Evolutionary conservation across 305 asterid genomes (phyloP).

Genomic region (Solanum hybrid): DNA sequence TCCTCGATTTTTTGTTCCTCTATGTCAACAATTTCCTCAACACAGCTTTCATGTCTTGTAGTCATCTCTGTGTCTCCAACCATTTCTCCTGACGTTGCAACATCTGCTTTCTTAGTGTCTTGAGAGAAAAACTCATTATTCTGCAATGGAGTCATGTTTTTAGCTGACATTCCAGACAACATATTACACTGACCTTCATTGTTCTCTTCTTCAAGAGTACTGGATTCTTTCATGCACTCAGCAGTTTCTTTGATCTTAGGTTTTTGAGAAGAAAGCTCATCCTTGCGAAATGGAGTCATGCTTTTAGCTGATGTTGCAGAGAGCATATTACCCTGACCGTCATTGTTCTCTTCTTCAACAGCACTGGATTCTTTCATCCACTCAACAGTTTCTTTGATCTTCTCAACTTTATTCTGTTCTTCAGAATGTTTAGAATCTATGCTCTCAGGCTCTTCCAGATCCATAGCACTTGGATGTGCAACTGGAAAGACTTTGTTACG

Average conservation of each 20-base stretch:
- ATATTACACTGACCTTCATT: slow-evolving; percentile 16
- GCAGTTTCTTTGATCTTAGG: slow-evolving; percentile 3
- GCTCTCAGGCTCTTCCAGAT: neutral
- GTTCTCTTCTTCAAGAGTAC: neutral
- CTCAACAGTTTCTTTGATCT: neutral
- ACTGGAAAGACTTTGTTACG: neutral
- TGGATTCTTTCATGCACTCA: neutral
- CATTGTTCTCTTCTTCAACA: neutral
- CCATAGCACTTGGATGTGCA: neutral
- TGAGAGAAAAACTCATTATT: slow-evolving; percentile 12
- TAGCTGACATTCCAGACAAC: slow-evolving; percentile 16
- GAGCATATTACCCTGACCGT: slow-evolving; percentile 20
- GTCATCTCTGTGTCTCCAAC: neutral
- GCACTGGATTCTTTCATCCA: neutral
- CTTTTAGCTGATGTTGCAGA: slow-evolving; percentile 14
- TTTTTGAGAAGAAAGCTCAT: slow-evolving; percentile 17
- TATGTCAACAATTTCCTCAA: neutral
- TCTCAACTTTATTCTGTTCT: neutral
- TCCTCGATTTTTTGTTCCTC: neutral
- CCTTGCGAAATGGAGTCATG: slow-evolving; percentile 9
- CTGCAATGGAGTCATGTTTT: slow-evolving; percentile 7
- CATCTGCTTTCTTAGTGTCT: slow-evolving; percentile 16
- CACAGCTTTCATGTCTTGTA: neutral
- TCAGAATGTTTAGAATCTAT: neutral
- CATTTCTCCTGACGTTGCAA: neutral